Percentiles rank a stretch among this genome's conserved stretches.
phyloP scores from a whole-genome alignment of 805 yeast species.

The Ogataea wickerhamii region DNA sequence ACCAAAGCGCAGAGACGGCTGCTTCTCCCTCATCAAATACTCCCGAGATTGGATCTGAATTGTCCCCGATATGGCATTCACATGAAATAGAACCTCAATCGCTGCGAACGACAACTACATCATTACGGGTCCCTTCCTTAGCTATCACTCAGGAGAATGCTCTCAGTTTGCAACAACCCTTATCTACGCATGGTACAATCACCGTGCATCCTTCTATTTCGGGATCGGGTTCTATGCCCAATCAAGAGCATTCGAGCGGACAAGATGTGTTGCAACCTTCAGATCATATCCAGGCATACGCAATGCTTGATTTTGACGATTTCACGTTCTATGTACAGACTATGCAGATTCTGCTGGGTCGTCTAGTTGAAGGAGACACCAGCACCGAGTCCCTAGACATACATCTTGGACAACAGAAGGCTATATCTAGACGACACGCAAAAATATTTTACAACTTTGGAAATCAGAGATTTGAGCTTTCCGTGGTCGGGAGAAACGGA shows the following conservation, averaged over 20 bases:
- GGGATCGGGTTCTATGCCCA: slow-evolving; percentile 2
- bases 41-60: neutral
- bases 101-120: too few species aligned
- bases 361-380: slow-evolving; percentile 70
- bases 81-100: too few species aligned
- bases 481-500: slow-evolving; percentile 92
- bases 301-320: slow-evolving; percentile 83
- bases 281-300: slow-evolving; percentile 53
- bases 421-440: slow-evolving; percentile 91
- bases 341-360: slow-evolving; percentile 87
- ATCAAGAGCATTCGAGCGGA: slow-evolving; percentile 6
- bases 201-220: slow-evolving; percentile 21
- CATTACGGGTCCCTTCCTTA: too few species aligned
- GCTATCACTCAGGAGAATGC: slow-evolving; percentile 14
- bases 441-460: slow-evolving; percentile 96
- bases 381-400: slow-evolving; percentile 71
- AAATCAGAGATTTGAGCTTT: slow-evolving; percentile 87
- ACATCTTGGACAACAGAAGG: slow-evolving; percentile 87
- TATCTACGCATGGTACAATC: slow-evolving; percentile 38
- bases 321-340: slow-evolving; percentile 97
- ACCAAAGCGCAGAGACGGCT: neutral
- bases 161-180: slow-evolving; percentile 14
- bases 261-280: slow-evolving; percentile 9
- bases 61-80: slow-evolving; percentile 3
- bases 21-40: neutral